These are phyloP conservation scores for Diaporthe nobilis DNA, from an alignment of 2,329 filamentous ascomycete species.

Conservation along the genomic window DNA sequence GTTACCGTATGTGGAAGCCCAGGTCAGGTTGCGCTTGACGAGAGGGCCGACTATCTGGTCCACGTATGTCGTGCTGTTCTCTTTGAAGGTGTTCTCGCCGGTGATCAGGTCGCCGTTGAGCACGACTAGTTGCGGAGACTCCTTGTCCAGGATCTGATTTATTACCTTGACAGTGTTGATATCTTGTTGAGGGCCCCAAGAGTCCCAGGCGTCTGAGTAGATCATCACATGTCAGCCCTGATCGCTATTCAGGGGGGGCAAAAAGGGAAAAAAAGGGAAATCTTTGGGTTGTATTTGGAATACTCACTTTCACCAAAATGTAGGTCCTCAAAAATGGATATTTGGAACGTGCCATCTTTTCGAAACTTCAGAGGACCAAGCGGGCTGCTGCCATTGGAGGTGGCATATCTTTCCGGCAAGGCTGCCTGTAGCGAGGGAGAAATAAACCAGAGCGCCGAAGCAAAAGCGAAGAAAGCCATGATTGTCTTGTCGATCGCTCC, in stretches of 20 bases:
- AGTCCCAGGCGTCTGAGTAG: slow-evolving; percentile 56
- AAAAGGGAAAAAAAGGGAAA: too few species aligned
- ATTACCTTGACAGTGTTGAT: slow-evolving; percentile 53
- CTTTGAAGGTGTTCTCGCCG: slow-evolving; percentile 66
- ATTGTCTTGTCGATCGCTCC: neutral
- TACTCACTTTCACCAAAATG: slow-evolving; percentile 77
- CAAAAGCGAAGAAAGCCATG: slow-evolving; percentile 12
- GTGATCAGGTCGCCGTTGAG: slow-evolving; percentile 76
- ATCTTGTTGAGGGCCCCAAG: slow-evolving; percentile 56
- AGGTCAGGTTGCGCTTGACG: slow-evolving; percentile 60
- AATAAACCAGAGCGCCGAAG: slow-evolving; percentile 14
- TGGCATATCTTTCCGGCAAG: neutral
- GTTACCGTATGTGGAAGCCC: slow-evolving; percentile 73
- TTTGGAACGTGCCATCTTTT: slow-evolving; percentile 62
- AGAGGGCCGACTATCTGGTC: slow-evolving; percentile 65
- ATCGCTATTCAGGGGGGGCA: neutral
- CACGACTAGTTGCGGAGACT: slow-evolving; percentile 64
- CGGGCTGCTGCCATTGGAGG: neutral
- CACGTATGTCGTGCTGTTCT: slow-evolving; percentile 65
- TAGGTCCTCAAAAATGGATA: slow-evolving; percentile 76
- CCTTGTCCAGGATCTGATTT: slow-evolving; percentile 51
- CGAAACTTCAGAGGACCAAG: slow-evolving; percentile 51
- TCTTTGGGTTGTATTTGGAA: too few species aligned
- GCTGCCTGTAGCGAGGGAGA: slow-evolving; percentile 28
- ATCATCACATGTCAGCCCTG: neutral